These are phyloP conservation scores for Cercospora zeae-maydis DNA, from an alignment of 2,329 filamentous ascomycete genomes.

Conservation along the genomic window DNA sequence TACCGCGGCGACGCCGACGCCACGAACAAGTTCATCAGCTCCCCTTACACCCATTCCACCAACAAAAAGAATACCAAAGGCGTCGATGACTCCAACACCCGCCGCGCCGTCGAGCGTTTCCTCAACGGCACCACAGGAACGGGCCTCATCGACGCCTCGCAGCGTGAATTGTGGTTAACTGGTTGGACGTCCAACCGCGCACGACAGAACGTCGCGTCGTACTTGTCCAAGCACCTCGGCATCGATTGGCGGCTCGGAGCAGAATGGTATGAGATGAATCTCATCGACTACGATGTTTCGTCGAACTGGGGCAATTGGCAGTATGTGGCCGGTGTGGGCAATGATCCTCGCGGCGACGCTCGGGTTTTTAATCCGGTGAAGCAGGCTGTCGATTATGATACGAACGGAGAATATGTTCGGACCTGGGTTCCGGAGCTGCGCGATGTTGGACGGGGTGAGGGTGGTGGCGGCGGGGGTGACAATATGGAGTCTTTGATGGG, in stretches of 20 bases:
- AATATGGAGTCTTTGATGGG: slow-evolving; percentile 47
- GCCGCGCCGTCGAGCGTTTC: slow-evolving; percentile 53
- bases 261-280: slow-evolving; percentile 74
- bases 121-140: slow-evolving; percentile 67
- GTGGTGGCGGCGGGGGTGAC: not conserved
- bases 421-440: slow-evolving; percentile 68
- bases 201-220: slow-evolving; percentile 72
- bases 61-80: slow-evolving; percentile 43
- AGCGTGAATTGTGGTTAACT: slow-evolving; percentile 69
- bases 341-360: slow-evolving; percentile 67
- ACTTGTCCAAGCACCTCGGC: slow-evolving; percentile 66
- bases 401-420: slow-evolving; percentile 65
- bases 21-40: slow-evolving; percentile 36
- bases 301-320: slow-evolving; percentile 55
- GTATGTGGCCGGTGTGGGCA: slow-evolving; percentile 75
- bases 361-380: slow-evolving; percentile 81
- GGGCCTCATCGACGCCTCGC: slow-evolving; percentile 72
- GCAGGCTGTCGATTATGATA: slow-evolving; percentile 74
- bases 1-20: slow-evolving; percentile 51
- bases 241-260: slow-evolving; percentile 79
- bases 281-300: slow-evolving; percentile 72
- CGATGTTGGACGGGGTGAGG: slow-evolving; percentile 40
- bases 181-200: slow-evolving; percentile 76
- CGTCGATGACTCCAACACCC: slow-evolving; percentile 42
- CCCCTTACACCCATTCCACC: slow-evolving; percentile 32